Evolutionary conservation across 202 grass and related monocot genomes (phyloP).

Genomic region (Schoenoplectus triqueter): DNA sequence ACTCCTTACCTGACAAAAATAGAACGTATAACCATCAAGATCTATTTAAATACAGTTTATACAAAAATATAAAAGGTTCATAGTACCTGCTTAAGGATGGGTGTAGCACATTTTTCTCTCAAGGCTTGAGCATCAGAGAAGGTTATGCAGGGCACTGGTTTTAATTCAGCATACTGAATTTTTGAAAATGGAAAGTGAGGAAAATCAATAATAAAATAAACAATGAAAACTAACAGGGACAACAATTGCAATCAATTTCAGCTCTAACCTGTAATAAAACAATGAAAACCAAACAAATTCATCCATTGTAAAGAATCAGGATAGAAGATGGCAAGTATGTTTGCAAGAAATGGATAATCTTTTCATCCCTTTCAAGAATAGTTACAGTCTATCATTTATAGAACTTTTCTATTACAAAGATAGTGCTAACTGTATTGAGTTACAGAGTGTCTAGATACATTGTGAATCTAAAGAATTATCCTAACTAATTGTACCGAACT

Average conservation of each 20-base stretch:
- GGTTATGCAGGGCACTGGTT: constrained; percentile 89
- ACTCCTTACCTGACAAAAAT: constrained; percentile 70
- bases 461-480: too few relatives aligned
- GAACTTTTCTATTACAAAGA: too few relatives aligned
- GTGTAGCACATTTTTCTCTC: constrained; percentile 92
- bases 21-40: constrained; percentile 21
- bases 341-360: too few relatives aligned
- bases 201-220: constrained; percentile 40
- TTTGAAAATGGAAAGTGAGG: constrained; percentile 39
- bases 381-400: too few relatives aligned
- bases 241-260: neutral
- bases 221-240: constrained; percentile 8
- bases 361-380: too few relatives aligned
- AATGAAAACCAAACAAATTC: constrained; percentile 34
- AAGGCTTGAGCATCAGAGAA: constrained; percentile 76
- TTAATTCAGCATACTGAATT: constrained; percentile 88
- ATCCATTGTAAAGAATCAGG: constrained; percentile 39
- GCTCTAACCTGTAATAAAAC: neutral
- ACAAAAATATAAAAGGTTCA: neutral
- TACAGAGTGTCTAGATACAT: too few relatives aligned
- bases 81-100: constrained; percentile 87
- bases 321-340: too few relatives aligned
- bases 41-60: constrained; percentile 1
- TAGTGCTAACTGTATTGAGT: too few relatives aligned
- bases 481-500: too few relatives aligned